phyloP scores from a whole-genome alignment of 768 basidiomycete species.

The Boletus fagicola region DNA sequence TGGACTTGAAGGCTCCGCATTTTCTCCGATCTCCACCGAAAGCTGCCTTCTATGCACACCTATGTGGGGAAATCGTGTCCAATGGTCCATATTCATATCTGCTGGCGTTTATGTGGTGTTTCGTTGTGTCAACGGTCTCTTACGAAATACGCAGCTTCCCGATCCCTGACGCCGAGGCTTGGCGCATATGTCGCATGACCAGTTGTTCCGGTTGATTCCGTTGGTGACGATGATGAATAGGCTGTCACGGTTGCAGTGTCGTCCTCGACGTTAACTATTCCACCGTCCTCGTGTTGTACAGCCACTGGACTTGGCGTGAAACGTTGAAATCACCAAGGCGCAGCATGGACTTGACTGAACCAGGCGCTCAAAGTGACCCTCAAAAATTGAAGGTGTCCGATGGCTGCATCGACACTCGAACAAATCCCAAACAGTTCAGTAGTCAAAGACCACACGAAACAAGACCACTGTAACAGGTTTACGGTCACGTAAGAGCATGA shows the following conservation, averaged over 20 bases:
- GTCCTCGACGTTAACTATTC: neutral
- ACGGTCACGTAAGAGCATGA: neutral
- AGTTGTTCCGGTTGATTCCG: too few relatives aligned
- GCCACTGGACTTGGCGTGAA: neutral
- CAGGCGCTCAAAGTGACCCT: neutral
- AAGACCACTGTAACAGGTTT: neutral
- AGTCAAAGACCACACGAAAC: neutral
- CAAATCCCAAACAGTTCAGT: neutral
- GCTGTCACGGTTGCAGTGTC: neutral
- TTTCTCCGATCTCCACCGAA: slow-evolving; percentile 3
- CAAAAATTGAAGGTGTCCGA: neutral
- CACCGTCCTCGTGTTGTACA: neutral
- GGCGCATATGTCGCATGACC: neutral
- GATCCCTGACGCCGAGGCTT: neutral
- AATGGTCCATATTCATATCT: neutral
- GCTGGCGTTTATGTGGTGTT: neutral
- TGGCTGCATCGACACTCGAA: neutral
- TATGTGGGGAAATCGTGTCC: neutral
- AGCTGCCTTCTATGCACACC: neutral
- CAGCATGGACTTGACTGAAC: neutral
- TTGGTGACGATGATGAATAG: neutral
- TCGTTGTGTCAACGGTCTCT: neutral
- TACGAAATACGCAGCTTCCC: neutral
- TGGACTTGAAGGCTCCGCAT: neutral
- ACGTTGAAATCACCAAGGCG: neutral